A percentile compares a stretch with the other conserved stretches of the same genome.
phyloP scores from a whole-genome alignment of 2,329 filamentous ascomycete species.

The Aotearoamyces nothofagi region DNA sequence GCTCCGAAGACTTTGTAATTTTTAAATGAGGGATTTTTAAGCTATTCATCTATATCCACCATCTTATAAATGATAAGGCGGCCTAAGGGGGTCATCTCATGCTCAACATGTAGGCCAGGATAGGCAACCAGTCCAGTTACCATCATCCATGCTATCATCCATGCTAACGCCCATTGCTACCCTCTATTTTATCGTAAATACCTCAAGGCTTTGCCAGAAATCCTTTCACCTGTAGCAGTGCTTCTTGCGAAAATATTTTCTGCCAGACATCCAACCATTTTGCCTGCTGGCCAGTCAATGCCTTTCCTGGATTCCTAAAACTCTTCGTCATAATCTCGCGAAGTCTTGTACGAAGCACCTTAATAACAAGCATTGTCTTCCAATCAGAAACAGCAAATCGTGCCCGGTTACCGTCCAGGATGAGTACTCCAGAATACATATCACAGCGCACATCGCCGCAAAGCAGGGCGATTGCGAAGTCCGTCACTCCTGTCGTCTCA shows the following conservation, averaged over 20 bases:
- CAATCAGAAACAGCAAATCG: conserved; percentile 75
- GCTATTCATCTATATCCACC: no score
- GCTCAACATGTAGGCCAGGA: no score
- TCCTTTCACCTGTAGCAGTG: conserved; percentile 2
- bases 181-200: no score
- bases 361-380: conserved; percentile 83
- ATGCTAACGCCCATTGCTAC: no score
- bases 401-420: conserved; percentile 75
- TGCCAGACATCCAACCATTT: conserved; percentile 66
- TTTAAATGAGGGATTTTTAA: no score
- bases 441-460: conserved; percentile 84
- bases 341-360: conserved; percentile 57
- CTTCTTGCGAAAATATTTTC: conserved; percentile 38
- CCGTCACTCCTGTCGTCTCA: conserved; percentile 67
- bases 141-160: no score
- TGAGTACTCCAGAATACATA: conserved; percentile 74
- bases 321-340: conserved; percentile 59
- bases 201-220: not conserved
- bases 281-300: conserved; percentile 50
- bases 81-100: no score
- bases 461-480: conserved; percentile 69
- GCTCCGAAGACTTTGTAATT: no score
- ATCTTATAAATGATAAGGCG: no score
- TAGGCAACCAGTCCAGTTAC: no score
- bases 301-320: conserved; percentile 52